Evolutionary conservation across 495 filamentous ascomycete species (phyloP), one percentile per base, ranked within the genome.

Genomic region (Aspergillus steynii): DNA sequence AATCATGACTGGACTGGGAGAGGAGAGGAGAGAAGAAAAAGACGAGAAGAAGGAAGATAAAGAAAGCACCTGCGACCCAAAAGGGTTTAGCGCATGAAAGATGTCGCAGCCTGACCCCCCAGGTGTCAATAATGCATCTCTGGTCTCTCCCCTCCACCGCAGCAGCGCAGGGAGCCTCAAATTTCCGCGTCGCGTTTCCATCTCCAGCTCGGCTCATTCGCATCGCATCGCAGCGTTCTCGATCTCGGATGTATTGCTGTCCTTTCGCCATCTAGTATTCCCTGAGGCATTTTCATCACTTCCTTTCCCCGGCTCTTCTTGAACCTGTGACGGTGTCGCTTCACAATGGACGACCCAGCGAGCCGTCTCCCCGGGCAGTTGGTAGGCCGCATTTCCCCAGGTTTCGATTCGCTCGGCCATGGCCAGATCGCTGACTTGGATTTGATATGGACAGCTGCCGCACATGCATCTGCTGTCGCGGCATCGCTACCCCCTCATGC

Each of bases 401-500:
- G 45, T 46, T 49, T 55, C 37, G 31, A 54, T 26, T 31, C 15
- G 37, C 7, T 46, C 34, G 26, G 25, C 4, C 1, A 52, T 31
- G 20, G 20, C 55, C 2, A 50, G 29, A 29, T 57, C 29, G 31
- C 55, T 57, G 46, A 57, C 29, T 29, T 28, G 27, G 2, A 26
- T 31, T 50, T 47, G 29, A 57, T 50, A 2, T 20, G 37, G 47
- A 31, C 64, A 93, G 91, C 83, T 95, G 68, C 88, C 88, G 12
- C 93, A 97, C 74, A 87, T 96, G 67, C 93, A 97, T 67, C 83
- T 96, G 42, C 75, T 96, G 14, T 96, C 91, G 53, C 86, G 85
- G 28, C 86, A 87, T 66, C 81, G 85, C 68, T 96, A 89, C 70
- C 87, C 93, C 1, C 69, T 81, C 49, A 83, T 88, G 71, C 83